Evolutionary conservation across 116 monocot genomes (phyloP).

Genomic region (Zostera marina): DNA sequence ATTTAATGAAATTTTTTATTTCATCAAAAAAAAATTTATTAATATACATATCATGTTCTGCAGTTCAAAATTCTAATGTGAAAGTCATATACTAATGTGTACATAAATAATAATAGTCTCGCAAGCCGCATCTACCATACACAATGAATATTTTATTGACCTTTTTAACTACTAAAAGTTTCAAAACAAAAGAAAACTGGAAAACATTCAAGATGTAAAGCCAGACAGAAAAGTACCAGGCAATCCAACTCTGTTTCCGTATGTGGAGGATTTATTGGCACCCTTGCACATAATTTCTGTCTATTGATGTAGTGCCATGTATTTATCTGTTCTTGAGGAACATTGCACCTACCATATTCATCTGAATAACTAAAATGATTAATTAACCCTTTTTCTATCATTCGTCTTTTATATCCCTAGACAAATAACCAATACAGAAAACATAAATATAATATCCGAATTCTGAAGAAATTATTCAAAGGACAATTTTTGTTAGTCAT

Average conservation of each 20-base stretch:
- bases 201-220: background rate
- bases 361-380: constrained; percentile 10
- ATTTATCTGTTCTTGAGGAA: constrained; percentile 90
- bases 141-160: too few species aligned
- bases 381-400: constrained; percentile 22
- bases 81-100: too few species aligned
- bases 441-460: background rate
- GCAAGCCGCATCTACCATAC: too few species aligned
- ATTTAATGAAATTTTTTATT: too few species aligned
- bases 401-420: constrained; percentile 63
- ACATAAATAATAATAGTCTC: too few species aligned
- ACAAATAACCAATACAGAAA: background rate
- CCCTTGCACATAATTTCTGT: constrained; percentile 39
- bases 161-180: background rate
- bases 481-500: background rate
- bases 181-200: background rate
- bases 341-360: constrained; percentile 39
- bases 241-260: constrained; percentile 51
- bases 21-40: too few species aligned
- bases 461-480: background rate
- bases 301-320: constrained; percentile 84
- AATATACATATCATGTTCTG: too few species aligned
- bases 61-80: too few species aligned
- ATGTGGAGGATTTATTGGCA: constrained; percentile 14
- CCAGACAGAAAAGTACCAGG: constrained; percentile 26